These are phyloP conservation scores for Yamagishiella unicocca DNA, from an alignment of 139 green algal species.

Conservation along the genomic window DNA sequence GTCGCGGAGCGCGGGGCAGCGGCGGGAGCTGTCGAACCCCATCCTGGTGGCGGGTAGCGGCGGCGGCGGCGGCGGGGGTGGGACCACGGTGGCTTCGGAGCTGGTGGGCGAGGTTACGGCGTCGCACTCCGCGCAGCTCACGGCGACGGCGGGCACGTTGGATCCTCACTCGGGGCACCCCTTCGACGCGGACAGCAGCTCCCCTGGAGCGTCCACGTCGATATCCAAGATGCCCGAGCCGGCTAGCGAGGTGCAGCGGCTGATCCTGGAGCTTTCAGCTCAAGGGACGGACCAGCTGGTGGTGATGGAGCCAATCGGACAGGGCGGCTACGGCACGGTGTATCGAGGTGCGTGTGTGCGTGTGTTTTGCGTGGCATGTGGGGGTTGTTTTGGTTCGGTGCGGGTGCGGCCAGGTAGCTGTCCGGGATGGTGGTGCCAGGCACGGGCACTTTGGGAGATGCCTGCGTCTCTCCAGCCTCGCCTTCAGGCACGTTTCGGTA, in stretches of 20 bases:
- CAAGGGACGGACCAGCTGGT: slow-evolving; percentile 35
- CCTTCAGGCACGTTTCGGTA: no score
- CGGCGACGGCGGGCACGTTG: slow-evolving; percentile 2
- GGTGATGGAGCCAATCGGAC: slow-evolving; percentile 55
- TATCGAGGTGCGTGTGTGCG: slow-evolving; percentile 46
- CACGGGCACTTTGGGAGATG: no score
- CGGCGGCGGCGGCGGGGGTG: not conserved
- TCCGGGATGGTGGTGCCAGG: no score
- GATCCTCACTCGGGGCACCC: not conserved
- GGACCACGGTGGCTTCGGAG: not conserved
- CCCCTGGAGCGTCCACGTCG: not conserved
- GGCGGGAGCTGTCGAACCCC: not conserved
- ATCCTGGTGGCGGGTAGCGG: not conserved
- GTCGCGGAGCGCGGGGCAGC: not conserved
- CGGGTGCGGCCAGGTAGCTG: no score
- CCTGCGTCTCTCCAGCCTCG: no score
- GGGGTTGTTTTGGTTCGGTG: no score
- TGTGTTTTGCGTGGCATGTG: no score
- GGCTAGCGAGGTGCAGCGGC: slow-evolving; percentile 36
- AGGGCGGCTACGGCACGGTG: slow-evolving; percentile 56
- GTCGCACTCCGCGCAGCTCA: not conserved
- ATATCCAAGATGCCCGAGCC: slow-evolving; percentile 22
- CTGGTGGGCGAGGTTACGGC: not conserved
- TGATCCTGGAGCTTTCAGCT: slow-evolving; percentile 35
- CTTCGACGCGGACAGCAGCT: not conserved